Conservation (phyloP, 2,329 filamentous ascomycete genomes). For the Talaromyces funiculosus region DNA sequence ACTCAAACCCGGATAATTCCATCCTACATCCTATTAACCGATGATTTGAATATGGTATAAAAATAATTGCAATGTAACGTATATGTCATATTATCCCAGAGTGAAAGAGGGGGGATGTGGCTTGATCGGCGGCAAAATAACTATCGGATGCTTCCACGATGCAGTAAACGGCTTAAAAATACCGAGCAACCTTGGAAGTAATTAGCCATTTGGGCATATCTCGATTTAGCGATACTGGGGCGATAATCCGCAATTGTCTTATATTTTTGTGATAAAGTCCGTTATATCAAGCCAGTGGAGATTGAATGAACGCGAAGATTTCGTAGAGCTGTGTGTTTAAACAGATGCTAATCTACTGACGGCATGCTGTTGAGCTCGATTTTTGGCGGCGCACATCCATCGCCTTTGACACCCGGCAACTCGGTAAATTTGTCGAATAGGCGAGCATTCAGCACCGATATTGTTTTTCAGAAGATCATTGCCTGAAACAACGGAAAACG, state of each 20-base stretch:
- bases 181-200: not conserved
- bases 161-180: not conserved
- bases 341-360: not conserved
- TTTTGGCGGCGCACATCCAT: not conserved
- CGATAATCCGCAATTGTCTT: not conserved
- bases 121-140: not conserved
- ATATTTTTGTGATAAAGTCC: not conserved
- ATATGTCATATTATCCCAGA: not conserved
- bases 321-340: not conserved
- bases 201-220: not conserved
- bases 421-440: not conserved
- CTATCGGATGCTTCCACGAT: not conserved
- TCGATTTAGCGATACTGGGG: not conserved
- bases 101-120: not conserved
- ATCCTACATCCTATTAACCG: not conserved
- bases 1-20: not conserved
- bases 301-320: not conserved
- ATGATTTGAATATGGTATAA: not conserved
- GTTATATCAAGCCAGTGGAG: not conserved
- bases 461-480: not conserved
- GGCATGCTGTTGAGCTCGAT: not conserved
- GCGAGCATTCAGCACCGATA: not conserved
- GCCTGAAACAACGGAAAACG: not conserved
- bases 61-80: not conserved
- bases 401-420: not conserved